phyloP scores from a whole-genome alignment of 2,329 filamentous ascomycete species.

The Sporothrix inflata region DNA sequence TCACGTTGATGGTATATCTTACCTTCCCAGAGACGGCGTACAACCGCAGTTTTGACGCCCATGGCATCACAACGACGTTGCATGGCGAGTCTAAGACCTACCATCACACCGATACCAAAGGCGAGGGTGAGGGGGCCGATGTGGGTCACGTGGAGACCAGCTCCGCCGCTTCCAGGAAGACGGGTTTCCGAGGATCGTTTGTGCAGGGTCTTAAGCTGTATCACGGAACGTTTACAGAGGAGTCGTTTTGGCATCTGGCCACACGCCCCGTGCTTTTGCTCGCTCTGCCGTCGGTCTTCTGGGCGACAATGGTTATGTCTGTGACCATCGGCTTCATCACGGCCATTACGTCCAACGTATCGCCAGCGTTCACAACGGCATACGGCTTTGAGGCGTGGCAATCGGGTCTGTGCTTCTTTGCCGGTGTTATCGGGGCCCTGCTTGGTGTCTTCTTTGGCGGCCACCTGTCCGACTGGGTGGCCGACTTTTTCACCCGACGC shows the following conservation, averaged over 20 bases:
- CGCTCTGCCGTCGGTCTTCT: slow-evolving; percentile 56
- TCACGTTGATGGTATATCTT: slow-evolving; percentile 54
- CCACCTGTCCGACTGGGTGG: slow-evolving; percentile 50
- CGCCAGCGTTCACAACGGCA: slow-evolving; percentile 46
- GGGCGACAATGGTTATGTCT: slow-evolving; percentile 58
- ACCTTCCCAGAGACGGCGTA: slow-evolving; percentile 61
- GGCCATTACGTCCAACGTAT: slow-evolving; percentile 58
- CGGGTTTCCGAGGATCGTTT: background rate
- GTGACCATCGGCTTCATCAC: slow-evolving; percentile 58
- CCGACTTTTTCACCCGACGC: slow-evolving; percentile 53
- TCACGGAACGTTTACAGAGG: slow-evolving; percentile 47
- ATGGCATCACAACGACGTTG: slow-evolving; percentile 31
- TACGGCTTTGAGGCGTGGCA: slow-evolving; percentile 53
- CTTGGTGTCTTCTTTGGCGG: slow-evolving; percentile 57
- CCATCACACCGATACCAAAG: slow-evolving; percentile 16
- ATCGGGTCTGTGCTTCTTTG: slow-evolving; percentile 56
- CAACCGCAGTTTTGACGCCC: slow-evolving; percentile 40
- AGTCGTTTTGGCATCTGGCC: slow-evolving; percentile 53
- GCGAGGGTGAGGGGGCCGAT: slow-evolving; percentile 17
- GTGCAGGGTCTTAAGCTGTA: slow-evolving; percentile 44
- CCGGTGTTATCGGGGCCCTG: slow-evolving; percentile 52
- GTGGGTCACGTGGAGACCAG: slow-evolving; percentile 32
- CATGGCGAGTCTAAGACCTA: slow-evolving; percentile 25
- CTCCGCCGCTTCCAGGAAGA: background rate
- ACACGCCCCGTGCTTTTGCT: slow-evolving; percentile 55